Percentiles rank a stretch among this genome's conserved stretches.
Conservation (phyloP, 305 asterid genomes). For the Petunia hybrid region DNA sequence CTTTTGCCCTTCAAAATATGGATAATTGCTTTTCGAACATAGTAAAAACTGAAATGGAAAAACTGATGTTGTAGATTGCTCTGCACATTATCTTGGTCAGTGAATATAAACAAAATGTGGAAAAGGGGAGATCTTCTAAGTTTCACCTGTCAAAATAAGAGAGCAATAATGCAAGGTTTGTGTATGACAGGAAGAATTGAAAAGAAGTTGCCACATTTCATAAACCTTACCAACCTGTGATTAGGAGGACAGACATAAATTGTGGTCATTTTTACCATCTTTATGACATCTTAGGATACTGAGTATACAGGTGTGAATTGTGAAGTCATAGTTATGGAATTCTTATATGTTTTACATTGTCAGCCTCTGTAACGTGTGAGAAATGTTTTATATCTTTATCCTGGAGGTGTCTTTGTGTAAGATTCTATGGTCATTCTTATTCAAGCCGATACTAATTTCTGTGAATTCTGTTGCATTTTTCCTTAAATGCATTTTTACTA, state of each 20-base stretch:
- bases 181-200: too few species aligned
- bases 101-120: not conserved
- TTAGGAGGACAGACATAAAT: too few species aligned
- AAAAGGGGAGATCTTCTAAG: slow-evolving; percentile 5
- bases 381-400: not conserved
- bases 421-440: slow-evolving; percentile 12
- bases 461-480: slow-evolving; percentile 5
- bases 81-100: not conserved
- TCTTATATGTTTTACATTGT: too few species aligned
- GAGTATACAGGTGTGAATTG: too few species aligned
- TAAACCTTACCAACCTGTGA: too few species aligned
- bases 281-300: too few species aligned
- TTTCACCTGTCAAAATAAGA: not conserved
- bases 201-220: too few species aligned
- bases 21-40: not conserved
- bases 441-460: slow-evolving; percentile 12
- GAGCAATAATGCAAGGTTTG: too few species aligned
- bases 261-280: too few species aligned
- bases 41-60: not conserved
- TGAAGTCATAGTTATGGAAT: too few species aligned
- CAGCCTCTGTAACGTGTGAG: not conserved
- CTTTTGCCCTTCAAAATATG: slow-evolving; percentile 11
- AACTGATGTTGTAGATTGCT: not conserved
- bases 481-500: slow-evolving; percentile 17
- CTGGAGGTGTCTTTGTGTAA: not conserved